phyloP scores from a whole-genome alignment of 2,329 filamentous ascomycete genomes.

The Microdochium trichocladiopsis region DNA sequence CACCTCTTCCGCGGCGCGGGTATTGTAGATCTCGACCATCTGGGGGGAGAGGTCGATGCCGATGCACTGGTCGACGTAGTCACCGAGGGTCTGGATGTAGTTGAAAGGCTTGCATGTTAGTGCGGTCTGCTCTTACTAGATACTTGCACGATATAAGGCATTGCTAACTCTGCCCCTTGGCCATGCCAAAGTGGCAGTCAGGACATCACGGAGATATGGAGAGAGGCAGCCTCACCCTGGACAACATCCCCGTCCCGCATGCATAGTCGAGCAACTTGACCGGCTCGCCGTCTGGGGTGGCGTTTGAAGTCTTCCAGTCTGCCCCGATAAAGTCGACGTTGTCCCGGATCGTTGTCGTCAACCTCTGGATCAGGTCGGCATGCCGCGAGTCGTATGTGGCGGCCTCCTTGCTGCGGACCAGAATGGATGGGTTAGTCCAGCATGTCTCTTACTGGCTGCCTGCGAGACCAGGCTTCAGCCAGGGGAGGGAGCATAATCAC shows the following conservation, averaged over 20 bases:
- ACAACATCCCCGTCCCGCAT: slow-evolving; percentile 63
- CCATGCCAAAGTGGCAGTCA: too few species aligned
- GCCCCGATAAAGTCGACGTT: slow-evolving; percentile 56
- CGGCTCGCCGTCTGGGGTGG: slow-evolving; percentile 19
- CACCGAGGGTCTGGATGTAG: slow-evolving; percentile 43
- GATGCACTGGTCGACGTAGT: slow-evolving; percentile 54
- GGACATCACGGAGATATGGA: not conserved
- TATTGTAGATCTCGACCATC: slow-evolving; percentile 65
- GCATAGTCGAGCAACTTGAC: slow-evolving; percentile 66
- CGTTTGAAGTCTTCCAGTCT: slow-evolving; percentile 34
- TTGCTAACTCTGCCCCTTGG: too few species aligned
- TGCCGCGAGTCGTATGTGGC: slow-evolving; percentile 50
- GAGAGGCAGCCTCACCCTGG: slow-evolving; percentile 39
- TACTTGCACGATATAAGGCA: too few species aligned
- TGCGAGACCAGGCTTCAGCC: too few species aligned
- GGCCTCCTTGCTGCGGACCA: slow-evolving; percentile 36
- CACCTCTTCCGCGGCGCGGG: slow-evolving; percentile 46
- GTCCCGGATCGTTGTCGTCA: slow-evolving; percentile 46
- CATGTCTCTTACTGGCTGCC: too few species aligned
- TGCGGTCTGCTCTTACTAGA: too few species aligned
- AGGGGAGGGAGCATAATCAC: too few species aligned
- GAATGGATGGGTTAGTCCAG: too few species aligned
- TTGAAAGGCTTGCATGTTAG: not conserved
- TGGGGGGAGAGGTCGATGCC: slow-evolving; percentile 66
- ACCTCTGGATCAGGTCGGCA: slow-evolving; percentile 40